A percentile compares a stretch with the other conserved stretches of the same genome.
Conservation (phyloP, 306 rosid species). For the Citrullus colocynthis region DNA sequence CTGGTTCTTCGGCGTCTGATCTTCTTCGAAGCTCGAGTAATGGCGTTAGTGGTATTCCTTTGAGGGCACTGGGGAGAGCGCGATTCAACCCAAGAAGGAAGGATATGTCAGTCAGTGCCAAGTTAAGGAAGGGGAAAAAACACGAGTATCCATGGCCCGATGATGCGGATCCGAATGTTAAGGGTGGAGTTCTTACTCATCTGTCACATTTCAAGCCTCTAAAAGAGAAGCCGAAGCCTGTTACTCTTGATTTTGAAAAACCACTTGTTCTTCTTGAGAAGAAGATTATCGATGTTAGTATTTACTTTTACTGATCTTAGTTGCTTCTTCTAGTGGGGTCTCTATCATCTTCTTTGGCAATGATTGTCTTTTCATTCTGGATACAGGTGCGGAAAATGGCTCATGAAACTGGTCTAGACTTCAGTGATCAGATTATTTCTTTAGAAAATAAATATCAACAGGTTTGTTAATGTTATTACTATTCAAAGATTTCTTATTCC, state of each 20-base stretch:
- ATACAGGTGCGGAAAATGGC: conserved; percentile 82
- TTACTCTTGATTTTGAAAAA: conserved; percentile 68
- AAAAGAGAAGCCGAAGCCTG: conserved; percentile 58
- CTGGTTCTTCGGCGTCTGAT: conserved; percentile 66
- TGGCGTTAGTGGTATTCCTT: conserved; percentile 52
- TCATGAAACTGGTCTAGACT: conserved; percentile 75
- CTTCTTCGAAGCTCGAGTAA: conserved; percentile 64
- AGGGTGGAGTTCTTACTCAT: conserved; percentile 58
- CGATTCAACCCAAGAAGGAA: conserved; percentile 35
- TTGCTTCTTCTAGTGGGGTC: conserved; percentile 7
- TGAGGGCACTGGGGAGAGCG: conserved; percentile 49
- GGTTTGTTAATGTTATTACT: conserved; percentile 27
- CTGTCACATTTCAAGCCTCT: conserved; percentile 77
- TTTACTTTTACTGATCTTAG: conserved; percentile 3
- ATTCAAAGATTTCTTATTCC: background rate
- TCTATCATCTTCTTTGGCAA: conserved; percentile 1
- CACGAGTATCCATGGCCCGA: conserved; percentile 81
- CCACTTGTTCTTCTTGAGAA: conserved; percentile 66
- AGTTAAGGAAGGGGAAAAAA: conserved; percentile 63
- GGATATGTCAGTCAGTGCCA: conserved; percentile 44
- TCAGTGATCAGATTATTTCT: conserved; percentile 59
- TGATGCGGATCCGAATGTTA: conserved; percentile 75
- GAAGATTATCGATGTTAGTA: conserved; percentile 72
- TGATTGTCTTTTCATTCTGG: background rate
- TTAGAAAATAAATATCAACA: conserved; percentile 68